Evolutionary conservation across 148 eudicot genomes (phyloP).

Genomic region (Nyssa sinensis): DNA sequence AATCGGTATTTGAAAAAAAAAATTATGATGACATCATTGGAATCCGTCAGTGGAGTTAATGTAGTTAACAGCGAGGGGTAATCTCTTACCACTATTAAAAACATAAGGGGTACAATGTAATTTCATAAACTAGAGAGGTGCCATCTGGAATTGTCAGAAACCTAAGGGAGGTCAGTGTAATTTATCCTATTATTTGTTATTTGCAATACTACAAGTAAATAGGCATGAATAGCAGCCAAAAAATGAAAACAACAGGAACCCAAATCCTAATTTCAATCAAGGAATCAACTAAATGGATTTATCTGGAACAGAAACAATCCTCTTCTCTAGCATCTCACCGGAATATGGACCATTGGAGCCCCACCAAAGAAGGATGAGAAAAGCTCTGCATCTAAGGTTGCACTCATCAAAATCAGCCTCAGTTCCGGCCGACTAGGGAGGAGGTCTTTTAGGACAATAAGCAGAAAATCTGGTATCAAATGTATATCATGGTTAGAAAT

Average conservation of each 20-base stretch:
- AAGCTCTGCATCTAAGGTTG: constrained; percentile 91
- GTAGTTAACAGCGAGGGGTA: no score
- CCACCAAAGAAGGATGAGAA: constrained; percentile 90
- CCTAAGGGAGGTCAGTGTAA: no score
- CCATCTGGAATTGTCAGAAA: no score
- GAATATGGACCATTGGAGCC: constrained; percentile 71
- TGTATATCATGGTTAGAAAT: constrained; percentile 16
- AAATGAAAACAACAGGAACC: neutral
- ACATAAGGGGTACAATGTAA: no score
- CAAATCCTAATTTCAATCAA: neutral
- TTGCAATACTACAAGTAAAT: neutral
- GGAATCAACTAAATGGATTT: constrained; percentile 3
- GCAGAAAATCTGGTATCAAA: constrained; percentile 73
- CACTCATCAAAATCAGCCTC: constrained; percentile 95
- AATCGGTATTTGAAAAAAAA: no score
- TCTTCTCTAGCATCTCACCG: constrained; percentile 45
- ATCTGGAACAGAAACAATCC: neutral
- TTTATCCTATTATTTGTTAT: no score
- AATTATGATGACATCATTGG: no score
- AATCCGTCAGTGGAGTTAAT: no score
- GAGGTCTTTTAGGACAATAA: constrained; percentile 89
- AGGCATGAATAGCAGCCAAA: neutral
- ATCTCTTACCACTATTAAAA: no score
- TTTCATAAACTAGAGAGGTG: no score
- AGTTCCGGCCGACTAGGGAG: constrained; percentile 89